These are phyloP conservation scores for Kentomonas sorsogonicus DNA, from an alignment of 208 protist genomes.

Conservation along the genomic window DNA sequence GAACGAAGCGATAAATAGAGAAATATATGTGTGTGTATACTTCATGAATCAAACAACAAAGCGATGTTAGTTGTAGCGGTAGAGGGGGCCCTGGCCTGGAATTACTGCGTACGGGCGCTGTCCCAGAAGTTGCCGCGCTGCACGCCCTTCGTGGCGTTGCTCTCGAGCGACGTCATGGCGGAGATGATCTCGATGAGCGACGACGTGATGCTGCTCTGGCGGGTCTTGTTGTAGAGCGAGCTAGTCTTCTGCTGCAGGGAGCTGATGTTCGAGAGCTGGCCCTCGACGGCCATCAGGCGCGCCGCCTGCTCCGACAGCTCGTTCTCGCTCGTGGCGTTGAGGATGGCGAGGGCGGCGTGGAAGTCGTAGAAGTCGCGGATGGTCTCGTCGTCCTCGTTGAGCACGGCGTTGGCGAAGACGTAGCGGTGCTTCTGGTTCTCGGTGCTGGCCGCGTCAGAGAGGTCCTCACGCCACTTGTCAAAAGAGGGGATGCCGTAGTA, in stretches of 20 bases:
- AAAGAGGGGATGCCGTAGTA: conserved; percentile 82
- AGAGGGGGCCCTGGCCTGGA: background rate
- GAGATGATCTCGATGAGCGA: conserved; percentile 89
- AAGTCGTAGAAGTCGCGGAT: conserved; percentile 89
- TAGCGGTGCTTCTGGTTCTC: conserved; percentile 86
- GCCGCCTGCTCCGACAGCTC: conserved; percentile 90
- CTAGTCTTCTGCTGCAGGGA: conserved; percentile 78
- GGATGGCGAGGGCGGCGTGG: conserved; percentile 71
- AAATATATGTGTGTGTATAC: background rate
- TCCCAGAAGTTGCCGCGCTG: conserved; percentile 86
- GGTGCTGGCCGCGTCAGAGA: conserved; percentile 65
- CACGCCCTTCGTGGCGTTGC: conserved; percentile 71
- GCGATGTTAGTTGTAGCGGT: background rate
- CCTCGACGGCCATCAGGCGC: conserved; percentile 83
- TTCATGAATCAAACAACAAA: too few species aligned
- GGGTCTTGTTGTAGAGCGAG: conserved; percentile 89
- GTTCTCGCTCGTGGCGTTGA: conserved; percentile 86
- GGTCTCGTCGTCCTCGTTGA: conserved; percentile 82
- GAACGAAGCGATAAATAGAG: background rate
- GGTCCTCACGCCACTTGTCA: conserved; percentile 76
- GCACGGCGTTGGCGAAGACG: conserved; percentile 77
- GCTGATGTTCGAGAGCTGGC: conserved; percentile 87
- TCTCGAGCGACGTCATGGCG: conserved; percentile 87
- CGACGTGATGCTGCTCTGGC: conserved; percentile 85
- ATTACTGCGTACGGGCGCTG: conserved; percentile 44